Evolutionary conservation across 1,284 basidiomycete species (phyloP), one percentile per base, ranked within the genome.

Genomic region (Leccinum ponderosum): DNA sequence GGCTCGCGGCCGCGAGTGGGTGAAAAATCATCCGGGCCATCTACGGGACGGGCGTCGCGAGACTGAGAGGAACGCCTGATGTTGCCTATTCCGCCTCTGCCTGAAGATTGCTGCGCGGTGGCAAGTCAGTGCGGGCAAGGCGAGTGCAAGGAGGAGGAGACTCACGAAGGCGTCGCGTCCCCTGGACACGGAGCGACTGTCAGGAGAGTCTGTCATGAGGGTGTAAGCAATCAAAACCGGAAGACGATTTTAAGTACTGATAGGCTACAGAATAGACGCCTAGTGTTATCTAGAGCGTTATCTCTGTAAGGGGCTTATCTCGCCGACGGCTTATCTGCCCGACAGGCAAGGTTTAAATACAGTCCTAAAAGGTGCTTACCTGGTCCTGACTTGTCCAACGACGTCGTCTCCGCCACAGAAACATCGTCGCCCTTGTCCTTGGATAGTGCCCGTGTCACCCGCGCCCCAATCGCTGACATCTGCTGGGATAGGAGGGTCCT

Each of bases 71-170:
- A 62, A 5, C 71, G 77, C 60, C 81, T 80, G 60, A 90, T 85
- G 74, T 91, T 91, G 39, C 89, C 89, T 11, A 80, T 64, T 11
- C 89, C 89, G 2, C 89, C 89, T 62, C 89, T 78, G 5, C 89
- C 88, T 20, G 83, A 84, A 5, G 87, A 88, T 60, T 78, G 75
- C 81, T 86, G 33, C 17, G 31, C 9, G 14, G 3, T 3, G 17
- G 12, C 3, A 17, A 22, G 48, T 42, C 14, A 27, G 51, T 31
- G 9, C 11, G 48, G 3, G n/a, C 3, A n/a, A 7, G 1, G 2
- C 17, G 25, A 50, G 35, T 2, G 25, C 4, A 20, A 4, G 20
- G 3, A 11, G 4, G 15, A 3, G 4, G 14, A 3, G 11, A 12
- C 77, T 62, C 60, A 79, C 79, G 15, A 75, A 76, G 31, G 69